phyloP scores from a whole-genome alignment of 257 asterid species.

The Nicotiana obtusifolia region DNA sequence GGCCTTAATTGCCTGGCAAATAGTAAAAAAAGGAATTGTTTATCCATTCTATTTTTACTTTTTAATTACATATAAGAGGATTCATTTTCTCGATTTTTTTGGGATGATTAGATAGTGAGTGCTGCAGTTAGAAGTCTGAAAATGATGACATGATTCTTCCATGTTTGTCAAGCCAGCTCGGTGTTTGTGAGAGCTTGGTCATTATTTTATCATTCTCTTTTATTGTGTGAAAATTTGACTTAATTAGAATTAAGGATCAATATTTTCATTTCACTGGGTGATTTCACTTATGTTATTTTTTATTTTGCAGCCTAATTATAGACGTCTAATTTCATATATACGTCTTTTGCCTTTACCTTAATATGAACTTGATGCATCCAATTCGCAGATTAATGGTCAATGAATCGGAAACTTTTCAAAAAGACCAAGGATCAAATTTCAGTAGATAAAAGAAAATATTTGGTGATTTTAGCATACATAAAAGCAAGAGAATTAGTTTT shows the following conservation, averaged over 20 bases:
- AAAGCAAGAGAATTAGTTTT: no score
- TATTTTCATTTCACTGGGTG: background rate
- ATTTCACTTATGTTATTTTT: background rate
- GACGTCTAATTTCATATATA: no score
- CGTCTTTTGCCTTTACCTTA: no score
- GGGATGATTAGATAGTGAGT: background rate
- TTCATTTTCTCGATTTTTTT: background rate
- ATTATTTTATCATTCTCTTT: background rate
- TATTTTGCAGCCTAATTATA: no score
- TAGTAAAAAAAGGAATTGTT: background rate
- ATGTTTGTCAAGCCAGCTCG: background rate
- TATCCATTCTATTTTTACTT: background rate
- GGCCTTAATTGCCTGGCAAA: background rate
- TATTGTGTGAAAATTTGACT: background rate
- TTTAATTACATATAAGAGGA: background rate
- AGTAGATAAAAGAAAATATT: no score
- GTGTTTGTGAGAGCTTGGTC: constrained; percentile 2
- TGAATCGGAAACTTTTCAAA: no score
- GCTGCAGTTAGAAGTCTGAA: background rate
- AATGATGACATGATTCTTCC: background rate
- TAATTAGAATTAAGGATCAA: background rate
- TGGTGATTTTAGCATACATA: no score
- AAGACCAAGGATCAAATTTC: no score
- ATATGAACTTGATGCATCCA: no score
- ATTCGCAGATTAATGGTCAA: no score